Evolutionary conservation across 148 eudicot genomes (phyloP), one percentile per base, ranked within the genome.

Genomic region (Diospyros lotus): DNA sequence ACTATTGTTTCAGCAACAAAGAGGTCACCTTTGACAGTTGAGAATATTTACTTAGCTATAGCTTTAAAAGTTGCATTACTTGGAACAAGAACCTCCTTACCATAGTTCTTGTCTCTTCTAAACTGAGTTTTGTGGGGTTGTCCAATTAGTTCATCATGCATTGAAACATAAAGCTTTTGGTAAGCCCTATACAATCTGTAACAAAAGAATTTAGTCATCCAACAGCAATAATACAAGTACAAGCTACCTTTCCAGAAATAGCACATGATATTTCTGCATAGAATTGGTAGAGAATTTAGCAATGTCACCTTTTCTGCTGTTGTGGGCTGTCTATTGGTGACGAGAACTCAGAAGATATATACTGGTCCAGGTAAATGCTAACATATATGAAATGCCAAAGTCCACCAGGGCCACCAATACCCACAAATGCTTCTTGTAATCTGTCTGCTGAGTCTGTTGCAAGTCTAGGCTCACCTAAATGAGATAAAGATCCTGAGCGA

Each of bases 341-440:
- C 52, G 97, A 90, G 75, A 92, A 92, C 80, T 95, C 98, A 70
- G 97, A 95, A 68, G 96, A 85, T 42, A 92, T 93, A 81, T 89
- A 95, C 78, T 95, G 98, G 78, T 95, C 93, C 73, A 90, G 84
- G 85, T 85, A 89, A 53, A 92, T 84, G 73, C 97, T 95, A 59
- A 92, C 91, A 73, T 95, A 95, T 11, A 95, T 85, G 72, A 95
- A 95, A 85, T 95, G 97, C 97, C 98, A 95, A 55, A 95, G 91
- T 60, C 98, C 98, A 84, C 87, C 85, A 11, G 94, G 94, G 79
- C 98, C 98, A 68, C 98, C 97, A 64, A 77, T 76, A 65, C 94
- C 89, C 73, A 61, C 68, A 74, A 76, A 78, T 59, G 88, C 75
- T 66, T 91, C 93, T 60, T 82, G 80, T 65, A 72, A 51, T 72